Evolutionary conservation across 2,329 filamentous ascomycete genomes (phyloP).

Genomic region (Calonectria ilicicola): DNA sequence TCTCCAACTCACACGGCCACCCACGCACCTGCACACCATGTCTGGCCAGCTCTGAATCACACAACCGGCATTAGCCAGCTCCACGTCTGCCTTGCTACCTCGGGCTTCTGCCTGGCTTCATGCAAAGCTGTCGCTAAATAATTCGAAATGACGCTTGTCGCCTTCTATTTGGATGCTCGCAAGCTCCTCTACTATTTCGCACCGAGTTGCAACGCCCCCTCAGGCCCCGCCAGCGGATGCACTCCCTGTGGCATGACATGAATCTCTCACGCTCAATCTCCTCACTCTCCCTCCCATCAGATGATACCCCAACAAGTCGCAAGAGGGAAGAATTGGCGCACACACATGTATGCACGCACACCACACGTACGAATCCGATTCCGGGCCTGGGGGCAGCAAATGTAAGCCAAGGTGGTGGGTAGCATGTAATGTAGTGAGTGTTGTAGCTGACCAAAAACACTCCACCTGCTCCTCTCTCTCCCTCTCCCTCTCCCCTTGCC

Average conservation of each 20-base stretch:
- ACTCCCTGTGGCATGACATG: background rate
- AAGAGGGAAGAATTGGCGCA: background rate
- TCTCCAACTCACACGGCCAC: conserved; percentile 4
- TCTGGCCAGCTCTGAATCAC: background rate
- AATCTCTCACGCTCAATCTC: background rate
- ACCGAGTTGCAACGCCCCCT: background rate
- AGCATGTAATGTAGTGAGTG: conserved; percentile 4
- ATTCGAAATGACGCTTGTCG: conserved; percentile 4
- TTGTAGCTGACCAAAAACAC: conserved; percentile 15
- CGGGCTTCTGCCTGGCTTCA: conserved; percentile 19
- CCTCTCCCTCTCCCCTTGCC: background rate
- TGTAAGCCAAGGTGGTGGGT: conserved; percentile 13
- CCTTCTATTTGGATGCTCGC: background rate
- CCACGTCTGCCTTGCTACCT: conserved; percentile 5
- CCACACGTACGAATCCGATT: background rate
- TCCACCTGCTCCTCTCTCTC: conserved; percentile 4
- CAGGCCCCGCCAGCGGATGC: background rate
- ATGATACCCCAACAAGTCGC: conserved; percentile 19
- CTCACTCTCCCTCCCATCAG: background rate
- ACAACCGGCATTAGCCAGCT: conserved; percentile 6
- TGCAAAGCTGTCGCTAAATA: background rate
- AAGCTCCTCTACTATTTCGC: background rate
- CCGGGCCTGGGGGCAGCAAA: background rate
- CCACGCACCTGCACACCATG: conserved; percentile 5
- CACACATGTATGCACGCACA: background rate